Evolutionary conservation across 176 grass and related monocot genomes (phyloP).

Genomic region (Areca catechu): DNA sequence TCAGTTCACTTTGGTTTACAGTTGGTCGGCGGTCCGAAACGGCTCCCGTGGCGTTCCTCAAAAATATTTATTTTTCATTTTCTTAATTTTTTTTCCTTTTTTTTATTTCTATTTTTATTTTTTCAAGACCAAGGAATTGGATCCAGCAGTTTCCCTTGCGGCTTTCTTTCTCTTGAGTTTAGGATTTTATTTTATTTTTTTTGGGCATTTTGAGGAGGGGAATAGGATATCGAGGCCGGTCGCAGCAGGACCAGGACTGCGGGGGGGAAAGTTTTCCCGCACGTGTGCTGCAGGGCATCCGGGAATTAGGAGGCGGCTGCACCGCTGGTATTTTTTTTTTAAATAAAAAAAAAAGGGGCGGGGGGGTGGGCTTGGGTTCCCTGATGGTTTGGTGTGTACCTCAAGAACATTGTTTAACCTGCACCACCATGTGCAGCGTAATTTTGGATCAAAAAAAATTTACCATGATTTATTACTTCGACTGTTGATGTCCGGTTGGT

Average conservation of each 20-base stretch:
- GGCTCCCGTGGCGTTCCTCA: no score
- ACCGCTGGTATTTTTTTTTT: neutral
- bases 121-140: neutral
- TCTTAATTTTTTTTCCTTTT: no score
- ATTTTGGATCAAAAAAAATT: no score
- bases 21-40: no score
- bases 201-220: neutral
- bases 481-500: no score
- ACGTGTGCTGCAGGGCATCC: neutral
- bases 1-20: no score
- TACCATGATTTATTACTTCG: no score
- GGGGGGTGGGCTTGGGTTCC: no score
- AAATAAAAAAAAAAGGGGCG: no score
- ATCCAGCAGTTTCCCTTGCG: constrained; percentile 24
- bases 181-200: neutral
- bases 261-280: neutral
- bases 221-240: neutral
- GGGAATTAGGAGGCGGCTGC: neutral
- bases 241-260: neutral
- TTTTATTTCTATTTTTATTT: neutral
- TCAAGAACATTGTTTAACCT: no score
- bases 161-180: neutral
- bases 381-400: neutral
- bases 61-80: no score
- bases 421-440: no score